Evolutionary conservation across 345 rosid species (phyloP).

Genomic region (Populus euphratica): DNA sequence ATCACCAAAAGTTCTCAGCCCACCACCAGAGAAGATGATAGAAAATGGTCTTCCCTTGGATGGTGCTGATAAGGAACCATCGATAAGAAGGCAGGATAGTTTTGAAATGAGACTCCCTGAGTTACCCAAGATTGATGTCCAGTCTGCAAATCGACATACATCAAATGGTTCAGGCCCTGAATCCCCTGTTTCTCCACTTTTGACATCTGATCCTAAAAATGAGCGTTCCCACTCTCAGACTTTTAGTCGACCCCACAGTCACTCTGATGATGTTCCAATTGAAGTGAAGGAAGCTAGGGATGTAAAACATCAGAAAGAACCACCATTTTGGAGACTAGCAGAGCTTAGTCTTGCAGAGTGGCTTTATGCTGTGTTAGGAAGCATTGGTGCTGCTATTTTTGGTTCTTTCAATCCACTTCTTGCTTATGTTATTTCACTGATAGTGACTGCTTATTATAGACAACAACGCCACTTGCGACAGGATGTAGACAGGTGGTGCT

Average conservation of each 20-base stretch:
- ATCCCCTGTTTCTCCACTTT: slow-evolving; percentile 95
- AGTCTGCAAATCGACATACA: slow-evolving; percentile 52
- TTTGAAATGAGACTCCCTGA: slow-evolving; percentile 94
- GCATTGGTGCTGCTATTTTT: slow-evolving; percentile 97
- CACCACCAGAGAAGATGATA: slow-evolving; percentile 69
- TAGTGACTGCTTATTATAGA: slow-evolving; percentile 75
- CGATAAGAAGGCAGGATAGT: slow-evolving; percentile 95
- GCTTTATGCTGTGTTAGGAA: slow-evolving; percentile 96
- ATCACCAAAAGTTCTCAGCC: slow-evolving; percentile 65
- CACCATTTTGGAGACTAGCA: slow-evolving; percentile 89
- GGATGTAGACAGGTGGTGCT: slow-evolving; percentile 95
- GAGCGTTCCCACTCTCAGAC: slow-evolving; percentile 98
- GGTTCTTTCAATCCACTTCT: slow-evolving; percentile 98
- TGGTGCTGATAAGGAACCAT: slow-evolving; percentile 72
- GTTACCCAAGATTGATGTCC: slow-evolving; percentile 88
- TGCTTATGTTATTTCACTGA: slow-evolving; percentile 85
- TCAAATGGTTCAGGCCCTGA: slow-evolving; percentile 93
- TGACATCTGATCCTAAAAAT: slow-evolving; percentile 87
- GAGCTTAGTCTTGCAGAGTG: slow-evolving; percentile 96
- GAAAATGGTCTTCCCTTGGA: slow-evolving; percentile 68
- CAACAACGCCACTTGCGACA: slow-evolving; percentile 41
- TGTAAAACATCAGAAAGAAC: slow-evolving; percentile 50
- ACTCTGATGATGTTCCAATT: slow-evolving; percentile 60
- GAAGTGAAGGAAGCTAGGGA: slow-evolving; percentile 51
- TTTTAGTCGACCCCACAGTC: slow-evolving; percentile 87